Conservation (phyloP, 768 basidiomycete genomes). For the Cubamyces sp. region DNA sequence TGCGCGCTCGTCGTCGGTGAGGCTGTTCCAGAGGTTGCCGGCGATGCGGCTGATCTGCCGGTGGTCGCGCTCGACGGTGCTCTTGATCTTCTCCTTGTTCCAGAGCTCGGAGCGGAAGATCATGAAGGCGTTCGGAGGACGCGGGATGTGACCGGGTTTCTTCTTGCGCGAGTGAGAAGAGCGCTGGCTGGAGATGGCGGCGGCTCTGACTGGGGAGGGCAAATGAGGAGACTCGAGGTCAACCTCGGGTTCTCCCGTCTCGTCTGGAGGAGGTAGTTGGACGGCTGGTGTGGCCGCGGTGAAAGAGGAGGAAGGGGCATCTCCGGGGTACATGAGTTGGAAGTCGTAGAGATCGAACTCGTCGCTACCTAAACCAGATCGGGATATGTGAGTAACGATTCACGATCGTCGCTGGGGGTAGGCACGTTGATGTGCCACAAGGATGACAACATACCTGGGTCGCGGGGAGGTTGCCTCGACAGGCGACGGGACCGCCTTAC, state of each 20-base stretch:
- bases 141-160: conserved; percentile 55
- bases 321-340: conserved; percentile 28
- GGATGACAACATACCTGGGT: conserved; percentile 35
- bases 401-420: not conserved
- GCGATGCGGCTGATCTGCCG: conserved; percentile 74
- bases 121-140: conserved; percentile 88
- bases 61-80: conserved; percentile 65
- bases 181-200: conserved; percentile 34
- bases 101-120: conserved; percentile 75
- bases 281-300: conserved; percentile 24
- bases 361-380: conserved; percentile 28
- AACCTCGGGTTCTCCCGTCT: conserved; percentile 15
- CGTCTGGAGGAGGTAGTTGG: conserved; percentile 7
- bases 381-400: conserved; percentile 5
- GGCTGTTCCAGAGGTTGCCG: conserved; percentile 67
- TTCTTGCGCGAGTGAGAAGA: conserved; percentile 48
- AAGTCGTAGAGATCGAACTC: conserved; percentile 36
- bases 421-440: not conserved
- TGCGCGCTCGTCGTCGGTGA: conserved; percentile 49
- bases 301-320: conserved; percentile 13
- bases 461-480: conserved; percentile 43
- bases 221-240: conserved; percentile 11
- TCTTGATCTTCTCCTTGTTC: conserved; percentile 53
- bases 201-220: conserved; percentile 17
- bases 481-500: conserved; percentile 49